Evolutionary conservation across 2,329 filamentous ascomycete genomes (phyloP).

Genomic region (Neonectria neomacrospora): DNA sequence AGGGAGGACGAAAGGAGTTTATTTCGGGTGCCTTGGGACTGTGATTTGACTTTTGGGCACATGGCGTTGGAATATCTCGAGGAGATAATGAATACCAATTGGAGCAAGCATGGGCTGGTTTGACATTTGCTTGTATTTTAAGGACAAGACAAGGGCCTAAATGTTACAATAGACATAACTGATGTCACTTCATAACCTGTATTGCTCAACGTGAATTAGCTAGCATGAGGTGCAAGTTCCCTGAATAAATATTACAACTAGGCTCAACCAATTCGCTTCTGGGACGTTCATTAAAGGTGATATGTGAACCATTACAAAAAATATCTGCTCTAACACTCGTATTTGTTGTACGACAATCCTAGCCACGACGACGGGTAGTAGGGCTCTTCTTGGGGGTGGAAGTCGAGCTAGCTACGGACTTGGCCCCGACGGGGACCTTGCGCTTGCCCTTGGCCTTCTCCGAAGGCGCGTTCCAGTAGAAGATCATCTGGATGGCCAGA

Average conservation of each 20-base stretch:
- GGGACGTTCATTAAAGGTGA: constrained; percentile 21
- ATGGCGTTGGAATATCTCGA: constrained; percentile 10
- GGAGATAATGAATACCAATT: constrained; percentile 31
- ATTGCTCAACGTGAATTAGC: no score
- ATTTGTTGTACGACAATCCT: constrained; percentile 35
- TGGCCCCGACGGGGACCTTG: constrained; percentile 48
- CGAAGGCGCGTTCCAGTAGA: constrained; percentile 88
- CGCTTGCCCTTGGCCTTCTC: constrained; percentile 58
- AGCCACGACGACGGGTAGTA: constrained; percentile 58
- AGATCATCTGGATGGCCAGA: constrained; percentile 89
- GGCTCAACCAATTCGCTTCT: background rate
- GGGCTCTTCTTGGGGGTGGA: constrained; percentile 54
- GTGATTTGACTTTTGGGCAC: constrained; percentile 21
- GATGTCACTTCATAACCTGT: background rate
- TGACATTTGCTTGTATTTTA: background rate
- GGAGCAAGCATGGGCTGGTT: background rate
- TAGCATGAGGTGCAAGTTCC: background rate
- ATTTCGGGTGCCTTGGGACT: constrained; percentile 14
- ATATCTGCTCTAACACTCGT: constrained; percentile 30
- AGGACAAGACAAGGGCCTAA: background rate
- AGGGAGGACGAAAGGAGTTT: background rate
- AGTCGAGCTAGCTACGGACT: constrained; percentile 44
- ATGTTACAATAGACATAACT: background rate
- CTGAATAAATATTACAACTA: background rate
- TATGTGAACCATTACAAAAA: constrained; percentile 27